Evolutionary conservation across 768 basidiomycete species (phyloP), one percentile per base, ranked within the genome.

Genomic region (Termitomyces sp.): DNA sequence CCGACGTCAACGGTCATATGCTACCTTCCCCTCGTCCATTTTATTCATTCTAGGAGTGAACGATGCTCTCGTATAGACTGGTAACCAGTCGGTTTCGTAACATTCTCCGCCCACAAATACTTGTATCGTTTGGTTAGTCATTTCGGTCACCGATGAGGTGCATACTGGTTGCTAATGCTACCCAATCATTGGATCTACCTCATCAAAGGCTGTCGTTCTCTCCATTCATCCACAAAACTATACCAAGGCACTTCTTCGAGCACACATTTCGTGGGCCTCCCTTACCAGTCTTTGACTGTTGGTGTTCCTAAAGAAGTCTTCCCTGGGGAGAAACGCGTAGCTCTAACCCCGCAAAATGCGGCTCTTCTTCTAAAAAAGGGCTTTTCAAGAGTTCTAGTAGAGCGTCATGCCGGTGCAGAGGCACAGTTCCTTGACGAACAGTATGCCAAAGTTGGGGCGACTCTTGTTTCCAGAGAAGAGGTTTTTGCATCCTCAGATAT

Each of bases 341-440:
- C 91, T 41, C 73, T 95, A 7, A 91, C 93, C 0, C 93, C 93
- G 4, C 83, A 87, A 68, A 93, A 93, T 67, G 84, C 84, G 4
- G 77, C 84, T 3, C 68, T 88, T 35, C 77, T 95, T 50, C 80
- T 83, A 59, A 94, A 94, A 79, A 94, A 95, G 65, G 93, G 93
- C 6, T 93, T 95, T 67, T 66, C 73, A 6, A 79, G 79, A 56
- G 83, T 95, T 50, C 77, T 94, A 38, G 81, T 95, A 26, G 91
- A 93, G 69, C 79, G 78, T 44, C 78, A 82, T 61, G 88, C 90
- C 20, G 93, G 93, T 48, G 69, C 71, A 40, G 78, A 83, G 53
- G 86, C 93, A 5, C 87, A 92, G 68, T 95, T 94, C 72, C 74
- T 86, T 61, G 89, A 95, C 66, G 88, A 86, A 68, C 87, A 89